These are phyloP conservation scores for Scalesia atractyloides DNA, from an alignment of 129 eudicot genomes.

Conservation along the genomic window DNA sequence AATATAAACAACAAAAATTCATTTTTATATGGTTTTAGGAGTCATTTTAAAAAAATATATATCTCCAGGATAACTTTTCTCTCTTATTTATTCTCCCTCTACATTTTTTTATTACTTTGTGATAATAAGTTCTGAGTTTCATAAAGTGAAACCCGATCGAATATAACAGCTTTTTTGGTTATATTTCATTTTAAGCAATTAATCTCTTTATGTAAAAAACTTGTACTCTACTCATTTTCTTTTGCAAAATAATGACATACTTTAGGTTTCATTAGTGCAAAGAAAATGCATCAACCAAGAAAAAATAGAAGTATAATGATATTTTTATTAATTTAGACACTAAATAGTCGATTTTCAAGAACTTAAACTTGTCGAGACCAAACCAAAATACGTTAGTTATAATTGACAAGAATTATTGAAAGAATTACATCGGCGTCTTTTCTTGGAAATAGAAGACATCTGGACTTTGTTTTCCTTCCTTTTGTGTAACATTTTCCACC, in stretches of 20 bases:
- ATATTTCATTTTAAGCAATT: background rate
- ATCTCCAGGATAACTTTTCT: background rate
- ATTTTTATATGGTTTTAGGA: too few species aligned
- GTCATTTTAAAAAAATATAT: background rate
- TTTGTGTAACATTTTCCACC: conserved; percentile 21
- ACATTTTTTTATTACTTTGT: background rate
- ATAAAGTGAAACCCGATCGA: background rate
- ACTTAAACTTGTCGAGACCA: background rate
- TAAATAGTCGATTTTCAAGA: conserved; percentile 4
- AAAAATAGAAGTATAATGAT: background rate
- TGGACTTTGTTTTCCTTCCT: background rate
- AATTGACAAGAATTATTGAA: background rate
- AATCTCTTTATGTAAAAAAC: background rate
- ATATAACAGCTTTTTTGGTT: conserved; percentile 1
- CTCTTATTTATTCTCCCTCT: background rate
- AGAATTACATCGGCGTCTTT: conserved; percentile 3
- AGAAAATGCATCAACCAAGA: background rate
- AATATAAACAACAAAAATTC: too few species aligned
- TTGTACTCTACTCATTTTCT: background rate
- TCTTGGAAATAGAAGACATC: conserved; percentile 13
- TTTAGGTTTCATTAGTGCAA: background rate
- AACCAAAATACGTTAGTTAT: background rate
- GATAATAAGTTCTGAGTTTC: background rate
- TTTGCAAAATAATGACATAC: background rate
- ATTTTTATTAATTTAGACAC: background rate